phyloP scores from a whole-genome alignment of 495 filamentous ascomycete species.

The Chaetomium fimeti region DNA sequence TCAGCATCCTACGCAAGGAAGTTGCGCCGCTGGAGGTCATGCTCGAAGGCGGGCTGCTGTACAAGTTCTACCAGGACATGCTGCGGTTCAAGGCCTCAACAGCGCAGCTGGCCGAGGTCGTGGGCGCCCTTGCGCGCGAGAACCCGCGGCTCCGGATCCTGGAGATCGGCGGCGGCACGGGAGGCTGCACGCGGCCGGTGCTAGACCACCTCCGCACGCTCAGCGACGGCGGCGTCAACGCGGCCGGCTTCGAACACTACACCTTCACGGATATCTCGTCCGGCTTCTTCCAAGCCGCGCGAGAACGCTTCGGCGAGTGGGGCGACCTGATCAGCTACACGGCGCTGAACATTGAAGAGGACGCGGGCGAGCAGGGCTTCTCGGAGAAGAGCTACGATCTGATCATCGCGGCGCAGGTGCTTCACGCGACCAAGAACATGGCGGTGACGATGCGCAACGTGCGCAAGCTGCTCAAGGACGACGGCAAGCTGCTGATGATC shows the following conservation, averaged over 20 bases:
- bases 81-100: not conserved
- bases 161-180: not conserved
- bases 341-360: not conserved
- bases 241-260: not conserved
- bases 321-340: not conserved
- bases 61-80: not conserved
- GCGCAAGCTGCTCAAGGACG: not conserved
- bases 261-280: not conserved
- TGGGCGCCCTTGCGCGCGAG: not conserved
- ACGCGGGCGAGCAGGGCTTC: not conserved
- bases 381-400: not conserved
- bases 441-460: not conserved
- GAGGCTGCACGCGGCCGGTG: not conserved
- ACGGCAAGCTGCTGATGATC: conserved; percentile 9
- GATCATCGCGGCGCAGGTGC: not conserved
- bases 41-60: not conserved
- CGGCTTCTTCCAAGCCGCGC: not conserved
- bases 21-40: too few species aligned
- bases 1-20: too few species aligned
- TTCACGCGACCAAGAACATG: not conserved
- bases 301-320: not conserved
- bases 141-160: not conserved
- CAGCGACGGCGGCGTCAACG: not conserved
- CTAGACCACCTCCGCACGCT: not conserved
- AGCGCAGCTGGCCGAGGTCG: not conserved